Evolutionary conservation across 1,139 yeast species (phyloP).

Genomic region (Debaryomycetaceae sp.): DNA sequence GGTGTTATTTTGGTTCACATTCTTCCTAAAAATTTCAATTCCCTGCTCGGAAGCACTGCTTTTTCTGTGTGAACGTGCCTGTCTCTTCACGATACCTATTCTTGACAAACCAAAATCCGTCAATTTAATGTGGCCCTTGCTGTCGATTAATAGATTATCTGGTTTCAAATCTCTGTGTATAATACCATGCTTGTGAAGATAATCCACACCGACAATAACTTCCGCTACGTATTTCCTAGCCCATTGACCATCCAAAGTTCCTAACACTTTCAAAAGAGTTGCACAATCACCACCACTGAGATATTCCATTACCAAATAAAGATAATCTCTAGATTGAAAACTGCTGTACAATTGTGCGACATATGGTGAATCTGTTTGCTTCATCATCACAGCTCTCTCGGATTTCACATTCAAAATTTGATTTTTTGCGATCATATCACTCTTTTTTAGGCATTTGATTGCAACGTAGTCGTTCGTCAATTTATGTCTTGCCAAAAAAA

Average conservation of each 20-base stretch:
- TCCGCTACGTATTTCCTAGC: constrained; percentile 84
- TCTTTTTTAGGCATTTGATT: constrained; percentile 86
- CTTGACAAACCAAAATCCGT: constrained; percentile 94
- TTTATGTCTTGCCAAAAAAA: constrained; percentile 76
- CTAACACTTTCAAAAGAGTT: constrained; percentile 74
- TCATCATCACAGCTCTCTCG: constrained; percentile 96
- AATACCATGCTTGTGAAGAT: constrained; percentile 81
- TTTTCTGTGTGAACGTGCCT: constrained; percentile 42
- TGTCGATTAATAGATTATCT: constrained; percentile 84
- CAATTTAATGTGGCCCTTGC: constrained; percentile 81
- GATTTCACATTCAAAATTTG: constrained; percentile 93
- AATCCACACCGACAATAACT: constrained; percentile 85
- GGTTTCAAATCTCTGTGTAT: constrained; percentile 96
- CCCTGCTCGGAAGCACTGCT: constrained; percentile 47
- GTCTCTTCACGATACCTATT: constrained; percentile 86
- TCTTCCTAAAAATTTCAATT: constrained; percentile 38
- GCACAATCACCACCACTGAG: constrained; percentile 96
- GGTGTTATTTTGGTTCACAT: constrained; percentile 14
- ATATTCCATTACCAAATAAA: constrained; percentile 95
- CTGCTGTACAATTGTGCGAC: constrained; percentile 88
- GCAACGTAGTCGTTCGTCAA: constrained; percentile 95
- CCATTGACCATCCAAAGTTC: constrained; percentile 84
- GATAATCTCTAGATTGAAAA: constrained; percentile 83
- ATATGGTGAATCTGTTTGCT: constrained; percentile 89
- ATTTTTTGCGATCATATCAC: constrained; percentile 96